Conservation (phyloP, 257 asterid species). For the Przewalskia tangutica region DNA sequence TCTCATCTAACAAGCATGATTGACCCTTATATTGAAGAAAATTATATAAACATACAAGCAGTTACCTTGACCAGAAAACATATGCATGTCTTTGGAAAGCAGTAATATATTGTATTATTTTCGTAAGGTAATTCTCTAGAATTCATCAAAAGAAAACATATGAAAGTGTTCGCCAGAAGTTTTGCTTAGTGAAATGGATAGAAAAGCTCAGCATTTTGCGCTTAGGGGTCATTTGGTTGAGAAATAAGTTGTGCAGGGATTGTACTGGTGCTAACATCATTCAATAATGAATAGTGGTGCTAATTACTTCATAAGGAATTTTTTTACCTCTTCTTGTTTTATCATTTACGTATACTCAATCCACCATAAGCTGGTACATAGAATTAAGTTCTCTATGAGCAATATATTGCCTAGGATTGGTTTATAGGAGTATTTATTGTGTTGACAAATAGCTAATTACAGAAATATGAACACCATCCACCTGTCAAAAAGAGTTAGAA, state of each 20-base stretch:
- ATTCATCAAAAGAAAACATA: not conserved
- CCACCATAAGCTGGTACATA: not conserved
- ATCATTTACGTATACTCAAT: not conserved
- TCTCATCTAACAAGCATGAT: not conserved
- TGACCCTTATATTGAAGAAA: not conserved
- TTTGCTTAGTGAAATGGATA: not conserved
- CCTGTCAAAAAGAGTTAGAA: not conserved
- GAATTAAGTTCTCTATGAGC: not conserved
- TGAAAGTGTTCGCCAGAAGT: not conserved
- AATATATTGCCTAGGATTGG: not conserved
- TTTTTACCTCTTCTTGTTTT: not conserved
- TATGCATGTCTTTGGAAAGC: not conserved
- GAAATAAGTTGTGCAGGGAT: not conserved
- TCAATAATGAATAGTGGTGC: not conserved
- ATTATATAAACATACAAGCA: not conserved
- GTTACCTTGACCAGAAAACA: not conserved
- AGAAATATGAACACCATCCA: not conserved
- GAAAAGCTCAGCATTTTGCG: not conserved
- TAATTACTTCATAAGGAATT: not conserved
- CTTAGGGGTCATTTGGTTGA: not conserved
- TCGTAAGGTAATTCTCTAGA: not conserved
- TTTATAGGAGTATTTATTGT: not conserved
- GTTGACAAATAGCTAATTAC: not conserved
- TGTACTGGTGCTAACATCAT: not conserved
- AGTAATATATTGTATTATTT: not conserved